Conservation (phyloP, 345 rosid species). For the Lepidium africanum region DNA sequence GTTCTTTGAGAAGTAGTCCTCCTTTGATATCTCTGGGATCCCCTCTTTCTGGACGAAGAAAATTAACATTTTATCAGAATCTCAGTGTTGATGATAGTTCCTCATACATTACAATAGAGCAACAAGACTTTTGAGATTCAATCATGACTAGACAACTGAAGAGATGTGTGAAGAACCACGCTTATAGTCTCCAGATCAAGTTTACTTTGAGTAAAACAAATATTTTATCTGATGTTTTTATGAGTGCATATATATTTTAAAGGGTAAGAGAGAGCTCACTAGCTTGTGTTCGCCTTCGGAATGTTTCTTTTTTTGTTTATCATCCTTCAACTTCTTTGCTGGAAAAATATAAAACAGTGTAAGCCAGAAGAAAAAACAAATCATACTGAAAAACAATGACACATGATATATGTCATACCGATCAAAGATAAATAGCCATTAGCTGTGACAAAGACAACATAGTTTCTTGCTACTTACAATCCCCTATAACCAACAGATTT, state of each 20-base stretch:
- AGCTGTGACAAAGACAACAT: background rate
- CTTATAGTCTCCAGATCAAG: background rate
- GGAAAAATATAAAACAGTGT: conserved; percentile 13
- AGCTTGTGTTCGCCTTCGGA: conserved; percentile 28
- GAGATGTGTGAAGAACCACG: background rate
- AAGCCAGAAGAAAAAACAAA: conserved; percentile 3
- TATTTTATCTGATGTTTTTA: background rate
- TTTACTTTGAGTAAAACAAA: background rate
- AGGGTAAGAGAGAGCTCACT: conserved; percentile 36
- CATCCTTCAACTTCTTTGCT: conserved; percentile 79
- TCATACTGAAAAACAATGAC: background rate
- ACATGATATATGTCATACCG: background rate
- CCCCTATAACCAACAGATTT: background rate
- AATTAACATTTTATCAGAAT: background rate
- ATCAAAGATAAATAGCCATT: background rate
- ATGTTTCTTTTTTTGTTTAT: conserved; percentile 46
- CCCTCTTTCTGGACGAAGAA: conserved; percentile 43
- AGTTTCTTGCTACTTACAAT: background rate
- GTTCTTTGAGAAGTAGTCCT: conserved; percentile 85
- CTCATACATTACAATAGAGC: background rate
- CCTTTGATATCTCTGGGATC: conserved; percentile 56
- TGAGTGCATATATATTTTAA: background rate
- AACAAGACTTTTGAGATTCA: background rate
- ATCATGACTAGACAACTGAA: background rate
- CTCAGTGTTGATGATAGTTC: background rate